Base-by-base conservation (phyloP, 2,329 filamentous ascomycete species). In the Sporothrix euskadiensis region DNA sequence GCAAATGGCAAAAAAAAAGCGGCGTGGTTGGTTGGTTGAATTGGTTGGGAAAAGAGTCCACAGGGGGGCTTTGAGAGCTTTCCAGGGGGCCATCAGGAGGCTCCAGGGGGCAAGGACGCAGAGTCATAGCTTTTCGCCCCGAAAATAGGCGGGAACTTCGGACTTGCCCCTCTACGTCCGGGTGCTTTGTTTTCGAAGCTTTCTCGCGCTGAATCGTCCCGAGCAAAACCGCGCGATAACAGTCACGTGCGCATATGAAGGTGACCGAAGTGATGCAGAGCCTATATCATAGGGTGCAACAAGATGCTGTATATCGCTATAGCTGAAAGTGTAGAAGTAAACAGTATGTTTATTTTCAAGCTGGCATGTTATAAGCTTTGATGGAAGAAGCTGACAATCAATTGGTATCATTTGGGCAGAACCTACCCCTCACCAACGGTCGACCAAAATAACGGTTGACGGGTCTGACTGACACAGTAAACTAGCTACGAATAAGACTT, bases 21-120 rank as follows among this genome's bases (percentile, higher is more conserved):
- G 57, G 65, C 41, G 56, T 71, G 65, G 71, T 74, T 74, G 73
- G 73, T 39, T 72, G 54, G 63, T 35, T 69, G 26, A 39, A 54
- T 52, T 70, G 69, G 69, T 47, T 70, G 68, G 68, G 41, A 52
- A n/a, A 41, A 7, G 32, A 22, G 44, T 59, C 69, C 22, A 41
- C 68, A 57, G 68, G 52, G 63, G 6, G 3, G 22, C 14, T 5
- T 4, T 12, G 7, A 6, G 41, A 44, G 41, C 41, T 44, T 44
- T 44, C 41, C 41, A 44, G 41, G 41, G 41, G 41, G 9, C 12
- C n/a, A 4, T 8, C 26, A 56, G 52, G 52, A 26, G 26, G 26
- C 26, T 26, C 26, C 26, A 26, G 26, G 52, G 14, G 44, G 44
- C 44, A 49, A 19, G 14, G 44, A 49, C 4, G 14, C 44, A 49